Percentiles rank a stretch among this genome's conserved stretches.
Evolutionary conservation across 257 asterid species (phyloP).

Genomic region (Nicotiana tomentosiformis): DNA sequence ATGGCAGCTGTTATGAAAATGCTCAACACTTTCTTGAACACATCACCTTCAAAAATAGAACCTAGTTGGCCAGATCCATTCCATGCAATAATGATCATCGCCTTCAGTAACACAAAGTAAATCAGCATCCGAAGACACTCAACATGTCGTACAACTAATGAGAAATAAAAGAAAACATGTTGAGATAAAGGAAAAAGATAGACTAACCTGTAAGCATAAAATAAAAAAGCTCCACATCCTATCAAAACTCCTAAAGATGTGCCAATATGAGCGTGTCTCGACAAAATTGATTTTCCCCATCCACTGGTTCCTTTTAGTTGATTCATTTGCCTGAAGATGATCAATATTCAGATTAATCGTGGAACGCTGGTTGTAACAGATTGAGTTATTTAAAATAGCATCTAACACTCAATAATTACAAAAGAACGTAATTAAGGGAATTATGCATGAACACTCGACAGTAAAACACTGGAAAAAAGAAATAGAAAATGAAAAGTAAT

Average conservation of each 20-base stretch:
- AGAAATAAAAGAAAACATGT: conserved; percentile 9
- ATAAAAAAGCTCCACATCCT: conserved; percentile 97
- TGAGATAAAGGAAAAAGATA: neutral
- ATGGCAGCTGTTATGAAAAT: conserved; percentile 88
- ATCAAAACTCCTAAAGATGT: conserved; percentile 78
- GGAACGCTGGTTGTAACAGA: neutral
- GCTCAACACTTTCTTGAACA: conserved; percentile 82
- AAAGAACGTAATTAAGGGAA: neutral
- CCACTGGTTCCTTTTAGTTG: conserved; percentile 59
- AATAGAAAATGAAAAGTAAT: neutral
- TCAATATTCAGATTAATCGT: conserved; percentile 16
- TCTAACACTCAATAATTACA: neutral
- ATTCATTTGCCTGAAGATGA: conserved; percentile 43
- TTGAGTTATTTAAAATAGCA: conserved; percentile 9
- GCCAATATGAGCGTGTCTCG: conserved; percentile 89
- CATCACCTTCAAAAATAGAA: conserved; percentile 52
- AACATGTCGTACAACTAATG: conserved; percentile 5
- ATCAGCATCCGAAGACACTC: conserved; percentile 4
- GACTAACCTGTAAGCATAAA: conserved; percentile 71
- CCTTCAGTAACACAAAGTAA: conserved; percentile 38
- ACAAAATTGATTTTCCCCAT: conserved; percentile 87
- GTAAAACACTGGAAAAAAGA: neutral
- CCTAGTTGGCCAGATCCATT: conserved; percentile 64
- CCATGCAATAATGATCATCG: conserved; percentile 94
- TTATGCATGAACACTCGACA: neutral